Evolutionary conservation across 2,329 filamentous ascomycete genomes (phyloP).

Genomic region (Aspergillus sp.): DNA sequence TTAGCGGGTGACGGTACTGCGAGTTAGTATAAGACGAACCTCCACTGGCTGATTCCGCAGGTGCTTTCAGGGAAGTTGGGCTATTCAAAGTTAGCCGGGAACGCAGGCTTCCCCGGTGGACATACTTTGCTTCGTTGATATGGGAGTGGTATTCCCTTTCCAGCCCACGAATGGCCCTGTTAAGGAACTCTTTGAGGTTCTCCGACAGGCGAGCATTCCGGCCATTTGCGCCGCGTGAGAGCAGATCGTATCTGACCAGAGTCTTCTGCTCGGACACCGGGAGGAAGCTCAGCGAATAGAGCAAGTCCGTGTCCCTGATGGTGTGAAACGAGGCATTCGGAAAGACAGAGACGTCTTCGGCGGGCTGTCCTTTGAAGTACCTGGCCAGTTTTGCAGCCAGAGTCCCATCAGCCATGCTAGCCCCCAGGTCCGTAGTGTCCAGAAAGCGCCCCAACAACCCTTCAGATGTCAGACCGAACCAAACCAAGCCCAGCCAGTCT

Average conservation of each 20-base stretch:
- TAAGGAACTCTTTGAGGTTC: slow-evolving; percentile 1
- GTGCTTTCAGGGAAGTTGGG: no score
- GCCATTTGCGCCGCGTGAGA: slow-evolving; percentile 3
- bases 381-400: neutral
- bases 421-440: slow-evolving; percentile 5
- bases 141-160: slow-evolving; percentile 10
- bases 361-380: neutral
- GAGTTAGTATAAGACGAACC: no score
- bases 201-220: neutral
- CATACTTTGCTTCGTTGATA: slow-evolving; percentile 2
- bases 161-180: slow-evolving; percentile 2
- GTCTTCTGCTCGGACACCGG: slow-evolving; percentile 18
- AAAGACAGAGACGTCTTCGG: slow-evolving; percentile 9
- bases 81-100: no score
- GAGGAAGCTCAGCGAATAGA: slow-evolving; percentile 18
- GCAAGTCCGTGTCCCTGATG: slow-evolving; percentile 10
- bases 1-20: neutral
- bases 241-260: slow-evolving; percentile 23
- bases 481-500: neutral
- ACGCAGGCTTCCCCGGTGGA: no score
- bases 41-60: no score
- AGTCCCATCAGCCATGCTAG: neutral
- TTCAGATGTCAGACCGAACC: no score
- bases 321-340: slow-evolving; percentile 16
- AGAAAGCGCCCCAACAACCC: neutral